These are phyloP conservation scores for Immersiella caudata DNA, from an alignment of 495 filamentous ascomycete species.

Conservation along the genomic window DNA sequence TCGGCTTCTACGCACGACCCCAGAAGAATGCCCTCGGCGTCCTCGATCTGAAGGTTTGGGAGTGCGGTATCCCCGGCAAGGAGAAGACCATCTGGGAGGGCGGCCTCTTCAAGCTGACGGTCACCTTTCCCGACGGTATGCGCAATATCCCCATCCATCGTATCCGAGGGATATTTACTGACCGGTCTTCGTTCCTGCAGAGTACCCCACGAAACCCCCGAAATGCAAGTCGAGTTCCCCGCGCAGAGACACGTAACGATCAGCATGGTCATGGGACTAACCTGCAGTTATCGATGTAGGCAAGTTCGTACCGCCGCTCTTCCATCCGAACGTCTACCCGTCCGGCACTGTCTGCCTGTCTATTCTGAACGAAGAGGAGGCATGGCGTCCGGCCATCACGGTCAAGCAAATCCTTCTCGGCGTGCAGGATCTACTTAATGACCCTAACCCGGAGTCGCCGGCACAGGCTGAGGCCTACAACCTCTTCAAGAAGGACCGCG, in stretches of 20 bases:
- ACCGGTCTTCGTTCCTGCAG: slow-evolving; percentile 50
- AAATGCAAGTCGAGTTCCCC: slow-evolving; percentile 72
- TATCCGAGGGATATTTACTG: slow-evolving; percentile 14
- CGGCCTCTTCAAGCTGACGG: slow-evolving; percentile 88
- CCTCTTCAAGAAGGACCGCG: slow-evolving; percentile 87
- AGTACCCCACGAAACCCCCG: slow-evolving; percentile 97
- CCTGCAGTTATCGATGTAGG: slow-evolving; percentile 55
- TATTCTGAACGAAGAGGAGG: slow-evolving; percentile 98
- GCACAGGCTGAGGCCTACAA: slow-evolving; percentile 98
- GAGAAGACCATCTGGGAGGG: slow-evolving; percentile 96
- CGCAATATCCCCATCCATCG: slow-evolving; percentile 19
- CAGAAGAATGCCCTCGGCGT: slow-evolving; percentile 75
- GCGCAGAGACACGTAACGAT: slow-evolving; percentile 14
- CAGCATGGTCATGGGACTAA: slow-evolving; percentile 29
- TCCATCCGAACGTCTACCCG: slow-evolving; percentile 98
- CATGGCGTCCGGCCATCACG: slow-evolving; percentile 97
- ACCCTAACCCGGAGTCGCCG: slow-evolving; percentile 95
- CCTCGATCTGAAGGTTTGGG: slow-evolving; percentile 92
- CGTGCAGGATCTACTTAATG: slow-evolving; percentile 91
- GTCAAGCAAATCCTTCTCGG: slow-evolving; percentile 96
- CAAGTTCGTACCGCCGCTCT: slow-evolving; percentile 95
- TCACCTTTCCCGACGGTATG: slow-evolving; percentile 94
- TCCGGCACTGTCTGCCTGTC: slow-evolving; percentile 97
- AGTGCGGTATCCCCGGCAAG: slow-evolving; percentile 94
- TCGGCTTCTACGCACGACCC: slow-evolving; percentile 94